Evolutionary conservation across 345 rosid species (phyloP).

Genomic region (Camelina hispida): DNA sequence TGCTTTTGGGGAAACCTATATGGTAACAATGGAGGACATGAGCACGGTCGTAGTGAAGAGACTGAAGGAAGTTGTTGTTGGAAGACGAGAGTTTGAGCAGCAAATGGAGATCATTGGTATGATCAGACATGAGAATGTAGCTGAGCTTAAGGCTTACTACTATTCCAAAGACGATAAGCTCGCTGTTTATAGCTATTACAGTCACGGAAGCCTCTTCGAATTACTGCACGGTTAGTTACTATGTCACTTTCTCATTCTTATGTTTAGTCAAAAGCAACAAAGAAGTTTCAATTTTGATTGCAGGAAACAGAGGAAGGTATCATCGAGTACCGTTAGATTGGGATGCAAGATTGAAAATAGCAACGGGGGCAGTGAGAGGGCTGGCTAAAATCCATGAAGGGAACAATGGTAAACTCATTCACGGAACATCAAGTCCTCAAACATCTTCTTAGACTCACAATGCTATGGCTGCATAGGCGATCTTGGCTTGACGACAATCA

Average conservation of each 20-base stretch:
- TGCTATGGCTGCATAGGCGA: conserved; percentile 73
- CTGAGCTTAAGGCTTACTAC: conserved; percentile 85
- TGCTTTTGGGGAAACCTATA: conserved; percentile 79
- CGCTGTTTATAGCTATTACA: conserved; percentile 75
- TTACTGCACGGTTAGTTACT: conserved; percentile 71
- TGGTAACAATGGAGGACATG: conserved; percentile 53
- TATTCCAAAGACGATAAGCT: conserved; percentile 90
- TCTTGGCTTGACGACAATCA: conserved; percentile 66
- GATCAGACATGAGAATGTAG: conserved; percentile 77
- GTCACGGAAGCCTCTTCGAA: conserved; percentile 70
- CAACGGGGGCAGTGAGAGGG: conserved; percentile 80
- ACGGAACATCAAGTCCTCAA: conserved; percentile 81
- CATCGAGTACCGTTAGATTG: conserved; percentile 59
- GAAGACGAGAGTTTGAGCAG: conserved; percentile 89
- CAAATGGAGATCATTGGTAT: conserved; percentile 88
- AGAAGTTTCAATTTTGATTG: neutral
- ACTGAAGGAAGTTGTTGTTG: conserved; percentile 77
- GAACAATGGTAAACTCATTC: conserved; percentile 65
- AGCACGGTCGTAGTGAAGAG: conserved; percentile 86
- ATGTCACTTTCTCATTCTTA: neutral
- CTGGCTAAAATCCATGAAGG: conserved; percentile 65
- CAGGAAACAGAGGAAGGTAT: conserved; percentile 56
- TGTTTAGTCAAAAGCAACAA: neutral
- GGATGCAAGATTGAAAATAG: conserved; percentile 72
- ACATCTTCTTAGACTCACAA: conserved; percentile 70